phyloP scores from a whole-genome alignment of 768 basidiomycete genomes.

The Tremella fuciformis region DNA sequence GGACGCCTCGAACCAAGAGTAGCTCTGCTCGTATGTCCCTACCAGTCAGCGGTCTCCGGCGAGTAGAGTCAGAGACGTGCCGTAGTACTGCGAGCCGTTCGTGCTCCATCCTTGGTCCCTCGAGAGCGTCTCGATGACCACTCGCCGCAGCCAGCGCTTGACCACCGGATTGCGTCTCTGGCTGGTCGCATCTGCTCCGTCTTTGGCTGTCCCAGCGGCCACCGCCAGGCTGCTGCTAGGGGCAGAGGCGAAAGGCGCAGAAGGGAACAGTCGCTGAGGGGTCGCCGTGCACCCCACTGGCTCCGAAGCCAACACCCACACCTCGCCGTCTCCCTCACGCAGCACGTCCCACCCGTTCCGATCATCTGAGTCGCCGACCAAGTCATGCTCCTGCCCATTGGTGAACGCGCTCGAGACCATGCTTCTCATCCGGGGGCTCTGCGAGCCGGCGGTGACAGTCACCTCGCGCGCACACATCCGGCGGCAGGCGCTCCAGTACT shows the following conservation, averaged over 20 bases:
- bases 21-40: slow-evolving; percentile 43
- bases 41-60: slow-evolving; percentile 1
- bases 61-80: background rate
- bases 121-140: slow-evolving; percentile 35
- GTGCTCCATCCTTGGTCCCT: slow-evolving; percentile 45
- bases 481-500: slow-evolving; percentile 24
- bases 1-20: slow-evolving; percentile 45
- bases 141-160: slow-evolving; percentile 23
- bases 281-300: slow-evolving; percentile 30
- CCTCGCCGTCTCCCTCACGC: slow-evolving; percentile 15
- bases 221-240: background rate
- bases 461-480: slow-evolving; percentile 13
- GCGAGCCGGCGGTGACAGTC: slow-evolving; percentile 19
- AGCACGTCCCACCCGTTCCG: background rate
- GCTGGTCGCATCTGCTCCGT: background rate
- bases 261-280: background rate
- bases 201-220: background rate
- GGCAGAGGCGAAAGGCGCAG: background rate
- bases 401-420: background rate
- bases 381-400: slow-evolving; percentile 28
- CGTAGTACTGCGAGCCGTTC: slow-evolving; percentile 26
- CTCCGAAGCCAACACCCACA: slow-evolving; percentile 32
- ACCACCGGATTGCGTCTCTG: background rate
- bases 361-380: slow-evolving; percentile 1
- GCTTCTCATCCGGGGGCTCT: background rate